Base-by-base conservation (phyloP, 805 yeast genomes). In the Candida takata region DNA sequence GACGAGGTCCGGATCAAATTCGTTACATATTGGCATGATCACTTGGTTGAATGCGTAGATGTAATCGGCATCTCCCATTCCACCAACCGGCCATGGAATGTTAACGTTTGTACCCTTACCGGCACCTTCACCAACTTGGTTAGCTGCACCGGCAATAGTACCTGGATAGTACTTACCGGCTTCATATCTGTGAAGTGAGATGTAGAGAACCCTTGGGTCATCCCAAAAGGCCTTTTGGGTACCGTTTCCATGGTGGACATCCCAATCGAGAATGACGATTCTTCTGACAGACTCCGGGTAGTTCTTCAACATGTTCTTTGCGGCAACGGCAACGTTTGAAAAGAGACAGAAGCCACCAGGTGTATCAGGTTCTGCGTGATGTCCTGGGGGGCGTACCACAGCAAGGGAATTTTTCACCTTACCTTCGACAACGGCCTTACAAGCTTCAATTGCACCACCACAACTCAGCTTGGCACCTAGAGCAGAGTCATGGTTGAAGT, bases 221-320 rank as follows among this genome's bases (percentile, higher is more conserved):
- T 84, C 74, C 47, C 75, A 75, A 49, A 92, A 92, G 3, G 95
- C 86, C 55, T 83, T 81, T 59, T 92, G 98, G 1, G 99, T 92
- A 27, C 99, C 99, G 58, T 92, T 92, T 18, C 99, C 99, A 58
- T 92, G 99, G 60, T 92, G 99, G 32, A 92, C 87, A 60, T 92
- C 99, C 99, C 99, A 92, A 59, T 92, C 99, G 16, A 88, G 53
- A 40, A 92, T 79, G 38, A 86, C 75, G 27, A 92, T 84, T 48
- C 74, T 74, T 43, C 95, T 69, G 6, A 90, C 95, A 18, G 85
- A 73, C 51, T 90, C 97, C 0, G 97, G 95, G 57, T 86, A 90
- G 38, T 73, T 69, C 47, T 78, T 78, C 38, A 92, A 62, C 44
- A 88, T 81, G 40, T 80, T 77, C 52, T 83, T 83, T 13, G 97